A percentile compares a stretch with the other conserved stretches of the same genome.
Evolutionary conservation across 2,329 filamentous ascomycete genomes (phyloP).

Genomic region (Calonectria hongkongensis): DNA sequence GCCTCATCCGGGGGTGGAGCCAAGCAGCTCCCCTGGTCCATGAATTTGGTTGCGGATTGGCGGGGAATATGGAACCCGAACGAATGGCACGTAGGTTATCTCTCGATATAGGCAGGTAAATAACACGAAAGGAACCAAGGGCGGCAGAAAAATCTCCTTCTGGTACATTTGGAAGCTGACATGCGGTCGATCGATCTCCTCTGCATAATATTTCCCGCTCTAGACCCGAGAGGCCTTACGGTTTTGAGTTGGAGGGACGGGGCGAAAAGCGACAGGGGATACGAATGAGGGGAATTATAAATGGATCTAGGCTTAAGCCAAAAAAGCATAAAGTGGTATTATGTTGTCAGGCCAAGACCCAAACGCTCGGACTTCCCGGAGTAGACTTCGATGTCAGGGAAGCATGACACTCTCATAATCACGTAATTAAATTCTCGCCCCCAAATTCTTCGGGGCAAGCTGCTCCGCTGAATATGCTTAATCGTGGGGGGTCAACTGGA

Average conservation of each 20-base stretch:
- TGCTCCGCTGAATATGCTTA: not conserved
- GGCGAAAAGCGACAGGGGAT: not conserved
- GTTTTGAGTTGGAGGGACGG: not conserved
- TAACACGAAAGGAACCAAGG: too few relatives aligned
- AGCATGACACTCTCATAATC: too few relatives aligned
- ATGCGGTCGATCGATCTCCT: not conserved
- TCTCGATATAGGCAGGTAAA: not conserved
- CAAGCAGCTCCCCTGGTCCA: not conserved
- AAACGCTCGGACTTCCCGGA: not conserved
- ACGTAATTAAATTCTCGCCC: not conserved
- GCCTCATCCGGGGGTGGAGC: constrained; percentile 9
- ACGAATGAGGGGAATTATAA: not conserved
- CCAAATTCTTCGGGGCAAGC: not conserved
- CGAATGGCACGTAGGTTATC: not conserved
- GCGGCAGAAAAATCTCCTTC: too few relatives aligned
- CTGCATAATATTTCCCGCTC: not conserved
- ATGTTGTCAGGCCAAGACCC: not conserved
- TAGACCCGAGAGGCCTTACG: not conserved
- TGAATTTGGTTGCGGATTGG: not conserved
- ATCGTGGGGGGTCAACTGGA: not conserved
- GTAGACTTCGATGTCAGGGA: too few relatives aligned
- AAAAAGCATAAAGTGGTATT: not conserved
- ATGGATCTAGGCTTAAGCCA: not conserved
- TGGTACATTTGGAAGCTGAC: too few relatives aligned
- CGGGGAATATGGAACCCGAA: constrained; percentile 5